Base-by-base conservation (phyloP, 2,329 filamentous ascomycete species). In the Truncatella angustata region DNA sequence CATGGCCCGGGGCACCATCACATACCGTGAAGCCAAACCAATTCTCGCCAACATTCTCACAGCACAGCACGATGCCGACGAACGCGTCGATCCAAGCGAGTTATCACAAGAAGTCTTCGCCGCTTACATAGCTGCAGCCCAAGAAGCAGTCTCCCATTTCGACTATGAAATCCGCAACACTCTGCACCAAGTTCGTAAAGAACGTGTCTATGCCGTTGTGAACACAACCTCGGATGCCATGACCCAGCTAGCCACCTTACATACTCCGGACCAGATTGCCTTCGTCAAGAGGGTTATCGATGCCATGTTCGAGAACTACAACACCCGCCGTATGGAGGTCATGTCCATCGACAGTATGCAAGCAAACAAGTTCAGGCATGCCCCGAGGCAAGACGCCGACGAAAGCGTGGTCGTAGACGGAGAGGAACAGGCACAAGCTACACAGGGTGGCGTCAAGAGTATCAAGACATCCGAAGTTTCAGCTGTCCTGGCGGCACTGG, bases 231-330 rank as follows among this genome's bases (percentile, higher is more conserved):
- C 87, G 55, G 94, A 99, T 69, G 76, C 87, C 0, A 75, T 93
- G 54, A 95, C 91, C 12, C 49, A 51, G 28, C 49, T 51, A 28
- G 49, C 49, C 1, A 51, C 49, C 9, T 23, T 51, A 5, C 49
- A 51, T 39, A 40, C 26, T 10, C n/a, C 49, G 3, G 49, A 51
- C 24, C 35, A 51, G 39, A 51, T 97, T 28, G 84, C 88, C 0
- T 99, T 91, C 66, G 82, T 97, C 50, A 94, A 95, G 70, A 80
- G 94, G 7, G 69, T 97, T 3, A 80, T 99, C 1, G 92, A 97
- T 67, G 85, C 82, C 60, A 96, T 99, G 82, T 99, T 97, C 66
- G 90, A 95, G 57, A 87, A 83, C 18, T 85, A 91, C 73, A 97
- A 97, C 65, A 90, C 86, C 0, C 79, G 77, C 7, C 78, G 84